Evolutionary conservation across 2,329 filamentous ascomycete genomes (phyloP).

Genomic region (Cadophora gregata): DNA sequence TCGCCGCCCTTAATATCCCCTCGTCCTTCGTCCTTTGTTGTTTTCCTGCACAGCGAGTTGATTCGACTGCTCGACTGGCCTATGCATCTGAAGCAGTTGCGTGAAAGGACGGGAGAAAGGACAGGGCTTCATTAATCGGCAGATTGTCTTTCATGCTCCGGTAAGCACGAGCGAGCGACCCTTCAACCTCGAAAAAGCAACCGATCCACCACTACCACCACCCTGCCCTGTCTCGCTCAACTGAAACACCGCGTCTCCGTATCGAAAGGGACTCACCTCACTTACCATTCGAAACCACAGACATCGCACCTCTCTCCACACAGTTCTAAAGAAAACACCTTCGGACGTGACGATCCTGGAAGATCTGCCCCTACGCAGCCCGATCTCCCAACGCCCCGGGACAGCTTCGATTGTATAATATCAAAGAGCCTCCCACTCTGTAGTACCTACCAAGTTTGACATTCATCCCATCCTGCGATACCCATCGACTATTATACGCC

Average conservation of each 20-base stretch:
- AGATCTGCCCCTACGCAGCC: conserved; percentile 24
- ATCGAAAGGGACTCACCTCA: conserved; percentile 14
- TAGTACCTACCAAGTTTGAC: conserved; percentile 21
- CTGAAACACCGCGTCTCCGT: conserved; percentile 29
- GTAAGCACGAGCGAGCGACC: conserved; percentile 6
- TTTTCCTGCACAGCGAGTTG: not conserved
- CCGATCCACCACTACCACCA: conserved; percentile 7
- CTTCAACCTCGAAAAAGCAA: conserved; percentile 15
- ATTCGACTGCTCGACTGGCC: not conserved
- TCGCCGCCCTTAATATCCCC: not conserved
- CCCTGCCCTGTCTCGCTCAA: conserved; percentile 7
- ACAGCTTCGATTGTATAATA: conserved; percentile 17
- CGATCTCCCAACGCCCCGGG: conserved; percentile 4
- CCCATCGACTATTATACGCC: conserved; percentile 13
- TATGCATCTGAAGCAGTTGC: not conserved
- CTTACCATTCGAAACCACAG: conserved; percentile 23
- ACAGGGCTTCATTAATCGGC: conserved; percentile 11
- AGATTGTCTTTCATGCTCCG: conserved; percentile 16
- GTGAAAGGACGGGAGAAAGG: not conserved
- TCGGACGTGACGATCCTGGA: conserved; percentile 19
- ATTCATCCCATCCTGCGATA: conserved; percentile 19
- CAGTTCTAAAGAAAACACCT: conserved; percentile 23
- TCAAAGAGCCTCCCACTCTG: conserved; percentile 13
- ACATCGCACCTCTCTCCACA: conserved; percentile 25
- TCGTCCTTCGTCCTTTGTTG: conserved; percentile 5